Conservation (phyloP, 2,329 filamentous ascomycete species). For the Colletotrichum sp. region DNA sequence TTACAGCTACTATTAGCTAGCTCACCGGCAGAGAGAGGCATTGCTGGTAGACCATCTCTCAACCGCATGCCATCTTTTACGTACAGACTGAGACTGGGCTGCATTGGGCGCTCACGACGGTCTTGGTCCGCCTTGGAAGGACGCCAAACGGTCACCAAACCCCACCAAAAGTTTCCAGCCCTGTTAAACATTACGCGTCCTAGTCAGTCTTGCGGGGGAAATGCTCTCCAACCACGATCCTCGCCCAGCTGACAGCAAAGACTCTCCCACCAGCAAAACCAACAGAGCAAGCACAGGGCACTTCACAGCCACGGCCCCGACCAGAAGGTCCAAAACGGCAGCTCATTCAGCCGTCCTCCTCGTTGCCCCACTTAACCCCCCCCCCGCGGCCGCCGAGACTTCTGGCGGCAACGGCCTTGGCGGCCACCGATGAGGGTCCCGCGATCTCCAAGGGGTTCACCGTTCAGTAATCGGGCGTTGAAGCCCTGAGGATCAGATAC, state of each 20-base stretch:
- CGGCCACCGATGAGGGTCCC: background rate
- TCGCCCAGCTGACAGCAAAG: background rate
- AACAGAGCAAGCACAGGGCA: background rate
- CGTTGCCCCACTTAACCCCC: background rate
- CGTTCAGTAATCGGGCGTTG: background rate
- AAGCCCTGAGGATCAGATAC: background rate
- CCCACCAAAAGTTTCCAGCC: background rate
- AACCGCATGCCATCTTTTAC: background rate
- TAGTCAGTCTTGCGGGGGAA: constrained; percentile 1
- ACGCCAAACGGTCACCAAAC: background rate
- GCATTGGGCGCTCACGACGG: background rate
- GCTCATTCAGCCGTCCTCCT: background rate
- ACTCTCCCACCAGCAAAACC: background rate
- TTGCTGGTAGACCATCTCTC: background rate
- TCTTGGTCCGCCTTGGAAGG: background rate
- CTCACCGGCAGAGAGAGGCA: background rate
- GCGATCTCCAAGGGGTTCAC: background rate
- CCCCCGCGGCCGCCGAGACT: constrained; percentile 8
- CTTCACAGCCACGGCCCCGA: background rate
- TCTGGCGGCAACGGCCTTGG: constrained; percentile 2
- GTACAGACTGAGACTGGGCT: background rate
- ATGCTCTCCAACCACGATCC: background rate
- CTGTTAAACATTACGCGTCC: constrained; percentile 18
- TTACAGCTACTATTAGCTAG: background rate
- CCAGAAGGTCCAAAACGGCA: background rate